phyloP scores from a whole-genome alignment of 2,329 filamentous ascomycete genomes.

The Diaporthe helianthi region DNA sequence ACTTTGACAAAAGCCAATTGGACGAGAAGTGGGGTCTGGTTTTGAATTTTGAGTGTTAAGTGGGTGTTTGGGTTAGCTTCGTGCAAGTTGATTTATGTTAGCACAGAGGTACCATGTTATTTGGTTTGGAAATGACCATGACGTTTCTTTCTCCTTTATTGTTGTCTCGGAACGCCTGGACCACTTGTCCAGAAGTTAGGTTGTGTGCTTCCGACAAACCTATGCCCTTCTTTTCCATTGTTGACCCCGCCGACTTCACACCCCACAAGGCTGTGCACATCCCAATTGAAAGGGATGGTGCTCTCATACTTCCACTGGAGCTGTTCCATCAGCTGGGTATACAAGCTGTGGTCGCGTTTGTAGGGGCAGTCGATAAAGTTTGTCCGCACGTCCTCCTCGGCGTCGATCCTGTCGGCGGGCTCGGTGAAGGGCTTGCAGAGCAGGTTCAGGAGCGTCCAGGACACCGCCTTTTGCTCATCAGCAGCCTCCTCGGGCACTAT shows the following conservation, averaged over 20 bases:
- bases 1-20: conserved; percentile 7
- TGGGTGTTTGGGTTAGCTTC: too few relatives aligned
- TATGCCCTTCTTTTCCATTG: background rate
- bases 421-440: background rate
- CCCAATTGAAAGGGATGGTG: background rate
- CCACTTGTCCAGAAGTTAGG: background rate
- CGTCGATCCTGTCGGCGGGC: background rate
- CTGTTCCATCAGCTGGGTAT: background rate
- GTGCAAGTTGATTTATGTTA: too few relatives aligned
- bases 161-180: background rate
- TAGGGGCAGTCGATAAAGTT: background rate
- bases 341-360: background rate
- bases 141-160: too few relatives aligned
- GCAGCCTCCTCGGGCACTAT: background rate
- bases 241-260: background rate
- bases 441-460: background rate
- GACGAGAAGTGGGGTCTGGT: background rate
- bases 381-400: background rate
- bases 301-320: background rate
- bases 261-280: background rate
- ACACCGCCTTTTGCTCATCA: background rate
- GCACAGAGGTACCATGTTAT: too few relatives aligned
- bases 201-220: background rate
- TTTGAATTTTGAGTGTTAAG: background rate
- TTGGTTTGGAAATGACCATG: too few relatives aligned